A percentile compares a stretch with the other conserved stretches of the same genome.
Conservation (phyloP, 768 basidiomycete genomes). For the Astraeus odoratus region DNA sequence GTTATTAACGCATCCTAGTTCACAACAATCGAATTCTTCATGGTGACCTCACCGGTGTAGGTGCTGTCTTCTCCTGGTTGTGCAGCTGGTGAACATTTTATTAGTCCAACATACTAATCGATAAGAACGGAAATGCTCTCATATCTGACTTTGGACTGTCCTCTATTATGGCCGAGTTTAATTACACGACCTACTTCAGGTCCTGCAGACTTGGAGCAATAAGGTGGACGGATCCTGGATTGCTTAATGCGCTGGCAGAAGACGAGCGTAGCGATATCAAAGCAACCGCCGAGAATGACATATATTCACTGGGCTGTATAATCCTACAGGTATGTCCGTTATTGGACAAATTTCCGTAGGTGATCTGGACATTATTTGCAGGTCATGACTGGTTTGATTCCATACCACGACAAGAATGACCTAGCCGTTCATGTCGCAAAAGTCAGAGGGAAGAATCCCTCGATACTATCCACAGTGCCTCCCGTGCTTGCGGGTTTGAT, state of each 20-base stretch:
- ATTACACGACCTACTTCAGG: conserved; percentile 6
- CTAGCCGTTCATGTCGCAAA: background rate
- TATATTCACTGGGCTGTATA: conserved; percentile 34
- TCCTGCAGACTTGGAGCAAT: background rate
- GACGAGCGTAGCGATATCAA: background rate
- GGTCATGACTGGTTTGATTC: conserved; percentile 3
- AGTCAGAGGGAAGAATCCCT: background rate
- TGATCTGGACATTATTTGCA: background rate
- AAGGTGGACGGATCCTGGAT: conserved; percentile 2
- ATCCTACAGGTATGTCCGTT: conserved; percentile 5
- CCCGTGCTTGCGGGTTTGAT: conserved; percentile 26
- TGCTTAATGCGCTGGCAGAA: conserved; percentile 30
- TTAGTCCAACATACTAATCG: conserved; percentile 39
- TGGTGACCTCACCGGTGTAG: conserved; percentile 14
- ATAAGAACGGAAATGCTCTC: conserved; percentile 27
- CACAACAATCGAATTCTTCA: conserved; percentile 8
- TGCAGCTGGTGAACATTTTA: background rate
- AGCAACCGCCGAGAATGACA: conserved; percentile 30
- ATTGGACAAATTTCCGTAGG: background rate
- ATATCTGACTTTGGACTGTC: conserved; percentile 40
- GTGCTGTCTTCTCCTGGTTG: background rate
- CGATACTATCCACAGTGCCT: background rate
- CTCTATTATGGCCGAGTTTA: conserved; percentile 7
- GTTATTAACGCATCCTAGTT: background rate
- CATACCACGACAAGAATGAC: conserved; percentile 1